phyloP scores from a whole-genome alignment of 2,329 filamentous ascomycete species.

The Trichoderma sp. region DNA sequence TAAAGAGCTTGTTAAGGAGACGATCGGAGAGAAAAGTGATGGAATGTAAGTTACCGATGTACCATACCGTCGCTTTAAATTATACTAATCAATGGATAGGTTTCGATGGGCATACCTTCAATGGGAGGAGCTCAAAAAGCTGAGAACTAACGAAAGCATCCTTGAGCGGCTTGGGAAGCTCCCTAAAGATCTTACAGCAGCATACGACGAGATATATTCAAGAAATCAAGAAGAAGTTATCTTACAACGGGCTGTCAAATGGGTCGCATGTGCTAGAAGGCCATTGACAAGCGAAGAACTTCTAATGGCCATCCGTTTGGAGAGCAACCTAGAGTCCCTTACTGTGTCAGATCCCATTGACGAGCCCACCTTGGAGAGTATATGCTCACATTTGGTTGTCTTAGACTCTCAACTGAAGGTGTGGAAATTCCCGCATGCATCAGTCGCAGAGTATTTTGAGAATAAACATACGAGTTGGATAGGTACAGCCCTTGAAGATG shows the following conservation, averaged over 20 bases:
- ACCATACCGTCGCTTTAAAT: not conserved
- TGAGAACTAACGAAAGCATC: not conserved
- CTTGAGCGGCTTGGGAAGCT: not conserved
- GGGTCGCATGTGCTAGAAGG: not conserved
- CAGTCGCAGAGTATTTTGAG: conserved; percentile 7
- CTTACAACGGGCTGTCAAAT: not conserved
- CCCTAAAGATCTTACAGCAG: not conserved
- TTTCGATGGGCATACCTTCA: not conserved
- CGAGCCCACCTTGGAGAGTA: not conserved
- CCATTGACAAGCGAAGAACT: not conserved
- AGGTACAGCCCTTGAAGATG: not conserved
- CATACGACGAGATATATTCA: not conserved
- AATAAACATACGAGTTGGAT: not conserved
- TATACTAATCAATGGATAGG: not conserved
- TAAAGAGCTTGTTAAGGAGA: not conserved
- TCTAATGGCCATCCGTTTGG: not conserved
- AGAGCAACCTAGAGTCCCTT: not conserved
- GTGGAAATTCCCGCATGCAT: not conserved
- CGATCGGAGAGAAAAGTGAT: not conserved
- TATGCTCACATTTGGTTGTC: not conserved
- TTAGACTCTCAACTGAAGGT: not conserved
- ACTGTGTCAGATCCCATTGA: not conserved
- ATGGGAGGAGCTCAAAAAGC: not conserved
- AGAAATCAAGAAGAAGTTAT: not conserved
- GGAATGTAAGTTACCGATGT: not conserved